Evolutionary conservation across 495 filamentous ascomycete genomes (phyloP).

Genomic region (Evernia prunastri): DNA sequence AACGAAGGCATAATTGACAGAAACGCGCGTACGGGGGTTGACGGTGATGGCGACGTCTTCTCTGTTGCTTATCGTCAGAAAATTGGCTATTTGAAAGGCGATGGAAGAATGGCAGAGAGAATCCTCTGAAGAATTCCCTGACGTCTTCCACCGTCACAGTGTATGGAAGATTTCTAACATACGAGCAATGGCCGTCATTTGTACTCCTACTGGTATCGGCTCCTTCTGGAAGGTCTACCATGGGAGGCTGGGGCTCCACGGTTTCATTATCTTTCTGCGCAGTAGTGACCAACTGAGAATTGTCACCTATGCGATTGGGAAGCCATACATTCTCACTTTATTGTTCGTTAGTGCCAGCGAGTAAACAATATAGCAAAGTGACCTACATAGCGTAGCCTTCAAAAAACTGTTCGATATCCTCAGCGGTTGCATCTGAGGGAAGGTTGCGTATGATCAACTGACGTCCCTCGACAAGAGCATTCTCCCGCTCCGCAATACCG

Average conservation of each 20-base stretch:
- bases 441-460: slow-evolving; percentile 97
- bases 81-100: background rate
- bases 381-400: slow-evolving; percentile 28
- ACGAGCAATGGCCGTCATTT: background rate
- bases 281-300: background rate
- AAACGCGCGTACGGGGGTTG: background rate
- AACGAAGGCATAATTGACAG: background rate
- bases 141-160: background rate
- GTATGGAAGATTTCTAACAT: background rate
- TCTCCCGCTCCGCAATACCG: background rate
- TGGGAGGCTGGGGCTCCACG: background rate
- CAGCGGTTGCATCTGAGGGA: slow-evolving; percentile 95
- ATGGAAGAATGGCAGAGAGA: background rate
- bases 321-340: background rate
- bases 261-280: background rate
- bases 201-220: background rate
- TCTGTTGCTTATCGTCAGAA: background rate
- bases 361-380: background rate
- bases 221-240: background rate
- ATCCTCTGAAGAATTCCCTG: background rate
- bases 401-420: slow-evolving; percentile 84
- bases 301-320: background rate
- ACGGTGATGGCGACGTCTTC: background rate
- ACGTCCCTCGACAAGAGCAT: slow-evolving; percentile 79
- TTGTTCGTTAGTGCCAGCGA: background rate